Percentiles rank a stretch among this genome's conserved stretches.
Conservation (phyloP, 1,284 basidiomycete species). For the Fereydounia khargensis region DNA sequence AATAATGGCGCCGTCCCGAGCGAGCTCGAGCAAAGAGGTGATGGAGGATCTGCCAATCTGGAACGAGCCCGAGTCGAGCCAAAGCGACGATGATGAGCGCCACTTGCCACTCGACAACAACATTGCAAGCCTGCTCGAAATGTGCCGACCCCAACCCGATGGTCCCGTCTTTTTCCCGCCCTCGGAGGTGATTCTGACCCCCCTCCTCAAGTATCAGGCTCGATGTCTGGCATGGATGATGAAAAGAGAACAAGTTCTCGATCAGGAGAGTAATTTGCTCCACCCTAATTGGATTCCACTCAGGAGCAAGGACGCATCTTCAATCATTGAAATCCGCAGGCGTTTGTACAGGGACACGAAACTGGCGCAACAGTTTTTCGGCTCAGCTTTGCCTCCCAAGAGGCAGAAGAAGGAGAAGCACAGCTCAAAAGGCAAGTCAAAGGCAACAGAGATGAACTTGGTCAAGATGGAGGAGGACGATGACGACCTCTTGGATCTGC, state of each 20-base stretch:
- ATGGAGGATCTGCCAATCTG: not conserved
- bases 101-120: slow-evolving; percentile 26
- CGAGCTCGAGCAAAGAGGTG: not conserved
- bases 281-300: slow-evolving; percentile 31
- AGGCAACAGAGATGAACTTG: not conserved
- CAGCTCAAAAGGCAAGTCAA: not conserved
- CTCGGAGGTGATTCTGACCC: slow-evolving; percentile 18
- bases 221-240: slow-evolving; percentile 35
- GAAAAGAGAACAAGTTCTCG: slow-evolving; percentile 16
- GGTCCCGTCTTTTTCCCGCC: slow-evolving; percentile 16
- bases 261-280: slow-evolving; percentile 15
- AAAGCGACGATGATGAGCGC: not conserved
- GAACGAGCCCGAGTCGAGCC: not conserved
- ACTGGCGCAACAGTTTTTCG: not conserved
- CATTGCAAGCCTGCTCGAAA: slow-evolving; percentile 27
- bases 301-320: slow-evolving; percentile 7
- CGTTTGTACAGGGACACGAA: too few relatives aligned
- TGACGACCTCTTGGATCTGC: slow-evolving; percentile 1
- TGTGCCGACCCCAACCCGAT: slow-evolving; percentile 19
- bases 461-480: not conserved
- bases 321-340: slow-evolving; percentile 9
- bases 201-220: slow-evolving; percentile 25
- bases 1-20: too few relatives aligned
- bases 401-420: too few relatives aligned
- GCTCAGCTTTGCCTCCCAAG: too few relatives aligned